Base-by-base conservation (phyloP, 805 yeast species). In the Saccharomyces jurei region DNA sequence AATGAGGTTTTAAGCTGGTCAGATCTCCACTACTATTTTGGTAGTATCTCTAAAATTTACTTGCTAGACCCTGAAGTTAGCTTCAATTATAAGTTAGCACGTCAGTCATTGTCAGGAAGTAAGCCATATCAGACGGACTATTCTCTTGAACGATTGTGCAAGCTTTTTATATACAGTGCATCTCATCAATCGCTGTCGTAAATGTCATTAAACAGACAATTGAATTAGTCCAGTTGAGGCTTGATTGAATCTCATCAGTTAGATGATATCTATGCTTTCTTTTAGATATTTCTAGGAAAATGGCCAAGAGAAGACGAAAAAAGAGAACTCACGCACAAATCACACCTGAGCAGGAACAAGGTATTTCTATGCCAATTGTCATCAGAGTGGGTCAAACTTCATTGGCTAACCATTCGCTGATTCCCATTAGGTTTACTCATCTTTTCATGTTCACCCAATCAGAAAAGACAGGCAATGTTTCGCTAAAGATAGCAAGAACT, bases 331-430 rank as follows among this genome's bases (percentile, higher is more conserved):
- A 91, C 69, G 86, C 76, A 50, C 78, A 78, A 57, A 74, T 81
- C 27, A 85, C 81, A 58, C 53, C 57, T n/a, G 95, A 84, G 61
- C 89, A 84, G 55, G 71, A 74, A 49, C 83, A 84, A 50, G 83
- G 82, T 63, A 82, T 89, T 57, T 98, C 99, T 22, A 81, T 87
- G 64, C 90, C 97, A 1, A 91, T 94, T 97, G 98, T 94, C 53
- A 79, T 94, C 59, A 83, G 94, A 63, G 79, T 90, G 52, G 97
- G 98, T 1, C 66, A 66, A 46, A 65, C 71, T 2, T 69, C 73
- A 2, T 56, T 70, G 54, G 74, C 81, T 14, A 91, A 92, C 66
- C 89, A 87, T 63, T 83, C 96, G 1, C 74, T 94, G 59, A 78
- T 87, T 46, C 96, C 98, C 98, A 13, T 76, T 94, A 48, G 96